Conservation (phyloP, 495 filamentous ascomycete species). For the Aspergillus campestris region DNA sequence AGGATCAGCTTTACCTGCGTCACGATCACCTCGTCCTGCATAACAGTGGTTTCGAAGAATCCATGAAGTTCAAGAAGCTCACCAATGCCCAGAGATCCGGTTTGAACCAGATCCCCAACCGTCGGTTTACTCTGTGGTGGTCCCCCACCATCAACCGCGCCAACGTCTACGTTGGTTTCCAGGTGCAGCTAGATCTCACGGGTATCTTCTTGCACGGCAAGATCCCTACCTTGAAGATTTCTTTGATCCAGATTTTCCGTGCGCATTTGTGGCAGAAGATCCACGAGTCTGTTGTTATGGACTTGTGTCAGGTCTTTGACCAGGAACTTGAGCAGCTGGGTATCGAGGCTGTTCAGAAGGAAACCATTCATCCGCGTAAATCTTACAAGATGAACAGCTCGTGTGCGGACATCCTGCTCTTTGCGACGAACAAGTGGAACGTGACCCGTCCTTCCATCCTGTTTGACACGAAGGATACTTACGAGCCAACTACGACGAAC, state of each 20-base stretch:
- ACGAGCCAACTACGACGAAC: conserved; percentile 91
- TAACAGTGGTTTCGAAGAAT: conserved; percentile 60
- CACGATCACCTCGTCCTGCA: conserved; percentile 39
- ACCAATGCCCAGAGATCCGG: conserved; percentile 97
- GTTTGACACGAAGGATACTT: conserved; percentile 94
- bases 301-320: conserved; percentile 98
- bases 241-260: conserved; percentile 98
- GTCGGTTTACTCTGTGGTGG: conserved; percentile 99
- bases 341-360: conserved; percentile 98
- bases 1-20: conserved; percentile 43
- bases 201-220: conserved; percentile 99
- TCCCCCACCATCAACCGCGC: conserved; percentile 64
- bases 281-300: conserved; percentile 98
- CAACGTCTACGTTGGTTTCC: conserved; percentile 78
- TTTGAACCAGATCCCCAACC: conserved; percentile 99
- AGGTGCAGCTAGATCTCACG: conserved; percentile 96
- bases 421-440: conserved; percentile 98
- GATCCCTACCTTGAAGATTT: conserved; percentile 98
- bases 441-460: conserved; percentile 87
- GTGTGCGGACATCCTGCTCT: conserved; percentile 95
- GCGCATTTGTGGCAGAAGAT: conserved; percentile 99
- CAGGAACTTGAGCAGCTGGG: conserved; percentile 94
- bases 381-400: conserved; percentile 99
- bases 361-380: conserved; percentile 98
- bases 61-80: conserved; percentile 99